phyloP scores from a whole-genome alignment of 2,329 filamentous ascomycete genomes.

The Colletotrichum sp. region DNA sequence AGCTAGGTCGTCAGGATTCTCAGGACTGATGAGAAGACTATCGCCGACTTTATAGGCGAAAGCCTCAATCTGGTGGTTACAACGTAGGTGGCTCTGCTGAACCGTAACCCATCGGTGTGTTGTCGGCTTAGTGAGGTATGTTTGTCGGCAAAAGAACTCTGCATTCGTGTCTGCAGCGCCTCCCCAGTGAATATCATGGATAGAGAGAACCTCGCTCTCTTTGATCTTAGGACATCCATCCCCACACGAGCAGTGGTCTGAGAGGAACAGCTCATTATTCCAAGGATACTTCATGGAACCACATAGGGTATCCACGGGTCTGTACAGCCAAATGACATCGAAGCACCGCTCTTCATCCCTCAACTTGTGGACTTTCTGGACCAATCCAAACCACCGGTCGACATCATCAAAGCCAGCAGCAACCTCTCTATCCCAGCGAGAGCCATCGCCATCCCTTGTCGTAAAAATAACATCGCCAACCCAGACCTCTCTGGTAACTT shows the following conservation, averaged over 20 bases:
- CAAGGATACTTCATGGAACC: slow-evolving; percentile 71
- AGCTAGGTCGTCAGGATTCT: slow-evolving; percentile 39
- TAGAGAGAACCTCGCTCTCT: slow-evolving; percentile 60
- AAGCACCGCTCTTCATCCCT: slow-evolving; percentile 48
- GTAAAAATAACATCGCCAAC: slow-evolving; percentile 45
- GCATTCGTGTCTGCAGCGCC: slow-evolving; percentile 47
- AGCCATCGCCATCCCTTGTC: slow-evolving; percentile 49
- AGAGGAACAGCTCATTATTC: slow-evolving; percentile 76
- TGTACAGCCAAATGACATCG: slow-evolving; percentile 77
- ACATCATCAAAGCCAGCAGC: slow-evolving; percentile 47
- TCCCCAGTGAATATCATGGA: slow-evolving; percentile 64
- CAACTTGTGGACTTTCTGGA: slow-evolving; percentile 58
- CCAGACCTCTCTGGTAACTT: background rate
- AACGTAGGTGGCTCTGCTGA: slow-evolving; percentile 57
- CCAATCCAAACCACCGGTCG: slow-evolving; percentile 72
- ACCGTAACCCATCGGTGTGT: slow-evolving; percentile 68
- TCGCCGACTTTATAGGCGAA: slow-evolving; percentile 50
- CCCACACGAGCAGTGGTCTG: slow-evolving; percentile 75
- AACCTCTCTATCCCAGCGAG: slow-evolving; percentile 60
- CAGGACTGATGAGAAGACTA: slow-evolving; percentile 56
- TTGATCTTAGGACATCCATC: slow-evolving; percentile 48
- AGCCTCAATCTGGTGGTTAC: slow-evolving; percentile 48
- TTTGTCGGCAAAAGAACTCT: slow-evolving; percentile 74
- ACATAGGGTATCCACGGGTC: slow-evolving; percentile 73
- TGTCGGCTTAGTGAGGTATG: slow-evolving; percentile 68